phyloP scores from a whole-genome alignment of 1,284 basidiomycete species.

The Cystobasidium sp. region DNA sequence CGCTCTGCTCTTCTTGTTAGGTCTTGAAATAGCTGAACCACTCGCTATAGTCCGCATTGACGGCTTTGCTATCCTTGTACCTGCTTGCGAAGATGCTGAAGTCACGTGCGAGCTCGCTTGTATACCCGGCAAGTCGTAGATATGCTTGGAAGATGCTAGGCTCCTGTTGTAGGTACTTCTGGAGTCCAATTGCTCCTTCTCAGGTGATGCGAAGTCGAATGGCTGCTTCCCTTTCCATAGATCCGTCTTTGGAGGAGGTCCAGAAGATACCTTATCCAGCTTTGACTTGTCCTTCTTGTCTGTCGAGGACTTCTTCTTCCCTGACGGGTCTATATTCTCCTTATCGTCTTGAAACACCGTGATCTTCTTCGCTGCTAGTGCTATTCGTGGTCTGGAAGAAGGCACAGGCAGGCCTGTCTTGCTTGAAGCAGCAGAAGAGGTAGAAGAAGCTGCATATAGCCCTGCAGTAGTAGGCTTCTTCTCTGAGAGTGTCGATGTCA shows the following conservation, averaged over 20 bases:
- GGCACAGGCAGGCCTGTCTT: slow-evolving; percentile 1
- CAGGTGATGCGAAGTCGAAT: slow-evolving; percentile 24
- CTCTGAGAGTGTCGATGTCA: background rate
- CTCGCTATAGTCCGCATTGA: background rate
- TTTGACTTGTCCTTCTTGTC: slow-evolving; percentile 4
- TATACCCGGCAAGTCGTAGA: slow-evolving; percentile 31
- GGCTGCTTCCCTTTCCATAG: slow-evolving; percentile 32
- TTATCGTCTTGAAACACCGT: slow-evolving; percentile 18
- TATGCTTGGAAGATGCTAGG: slow-evolving; percentile 2
- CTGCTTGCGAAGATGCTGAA: background rate
- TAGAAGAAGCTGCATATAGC: slow-evolving; percentile 8
- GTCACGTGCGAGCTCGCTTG: background rate
- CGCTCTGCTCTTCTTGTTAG: slow-evolving; percentile 18
- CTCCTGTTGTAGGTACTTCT: background rate
- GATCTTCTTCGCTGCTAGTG: background rate
- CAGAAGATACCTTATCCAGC: background rate
- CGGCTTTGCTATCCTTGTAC: background rate
- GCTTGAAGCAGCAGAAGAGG: slow-evolving; percentile 1
- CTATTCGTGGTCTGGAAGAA: background rate
- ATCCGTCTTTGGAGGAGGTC: slow-evolving; percentile 3
- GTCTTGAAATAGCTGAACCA: slow-evolving; percentile 4
- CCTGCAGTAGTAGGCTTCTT: slow-evolving; percentile 5
- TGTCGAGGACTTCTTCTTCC: background rate
- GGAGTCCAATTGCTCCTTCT: background rate
- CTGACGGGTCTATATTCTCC: slow-evolving; percentile 26